Evolutionary conservation across 2,329 filamentous ascomycete species (phyloP).

Genomic region (Talaromyces atroroseus): DNA sequence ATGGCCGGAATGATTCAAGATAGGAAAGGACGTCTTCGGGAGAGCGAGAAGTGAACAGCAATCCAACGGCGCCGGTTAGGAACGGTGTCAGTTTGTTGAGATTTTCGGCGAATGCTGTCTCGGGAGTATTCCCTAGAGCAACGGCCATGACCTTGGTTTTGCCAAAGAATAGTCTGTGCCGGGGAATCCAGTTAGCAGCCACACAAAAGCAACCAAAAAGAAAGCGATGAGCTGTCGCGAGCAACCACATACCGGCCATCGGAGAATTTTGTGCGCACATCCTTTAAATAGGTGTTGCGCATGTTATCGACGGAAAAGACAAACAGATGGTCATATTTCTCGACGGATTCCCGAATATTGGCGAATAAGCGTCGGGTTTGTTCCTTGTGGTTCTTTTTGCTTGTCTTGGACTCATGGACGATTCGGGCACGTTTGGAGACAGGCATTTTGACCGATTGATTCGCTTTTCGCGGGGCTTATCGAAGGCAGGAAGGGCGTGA

Average conservation of each 20-base stretch:
- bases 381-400: constrained; percentile 90
- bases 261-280: constrained; percentile 74
- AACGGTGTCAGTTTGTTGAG: constrained; percentile 64
- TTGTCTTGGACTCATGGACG: constrained; percentile 83
- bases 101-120: constrained; percentile 75
- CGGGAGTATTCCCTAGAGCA: constrained; percentile 73
- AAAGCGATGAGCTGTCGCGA: constrained; percentile 23
- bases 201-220: constrained; percentile 13
- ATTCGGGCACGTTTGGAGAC: constrained; percentile 91
- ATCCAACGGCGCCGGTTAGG: constrained; percentile 76
- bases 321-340: constrained; percentile 84
- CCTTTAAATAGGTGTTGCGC: constrained; percentile 94
- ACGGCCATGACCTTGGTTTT: constrained; percentile 99
- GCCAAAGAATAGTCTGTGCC: constrained; percentile 82
- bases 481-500: not conserved
- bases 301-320: constrained; percentile 95
- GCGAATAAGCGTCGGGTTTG: constrained; percentile 78
- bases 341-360: constrained; percentile 78
- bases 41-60: constrained; percentile 80
- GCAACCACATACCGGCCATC: constrained; percentile 66
- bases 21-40: constrained; percentile 63
- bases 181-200: not conserved
- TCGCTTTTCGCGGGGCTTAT: constrained; percentile 3
- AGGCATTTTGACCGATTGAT: constrained; percentile 59
- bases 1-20: constrained; percentile 66